Conservation (phyloP, 2,329 filamentous ascomycete species). For the Hirsutella thompsonii region DNA sequence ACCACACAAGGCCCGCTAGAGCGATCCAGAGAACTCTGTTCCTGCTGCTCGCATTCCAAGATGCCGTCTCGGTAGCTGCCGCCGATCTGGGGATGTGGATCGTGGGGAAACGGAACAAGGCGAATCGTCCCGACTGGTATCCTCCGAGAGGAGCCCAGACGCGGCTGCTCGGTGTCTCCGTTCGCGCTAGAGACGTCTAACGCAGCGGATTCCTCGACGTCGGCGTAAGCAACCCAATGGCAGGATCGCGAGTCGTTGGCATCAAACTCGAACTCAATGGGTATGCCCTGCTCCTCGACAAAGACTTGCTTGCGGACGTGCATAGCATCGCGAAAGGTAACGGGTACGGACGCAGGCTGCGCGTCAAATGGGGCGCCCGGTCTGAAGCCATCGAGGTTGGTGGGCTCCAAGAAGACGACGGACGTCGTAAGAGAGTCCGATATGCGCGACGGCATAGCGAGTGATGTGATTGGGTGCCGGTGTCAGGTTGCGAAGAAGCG, state of each 20-base stretch:
- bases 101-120: conserved; percentile 70
- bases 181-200: conserved; percentile 29
- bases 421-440: conserved; percentile 35
- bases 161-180: conserved; percentile 26
- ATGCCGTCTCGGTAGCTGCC: conserved; percentile 33
- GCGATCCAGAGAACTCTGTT: conserved; percentile 1
- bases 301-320: conserved; percentile 47
- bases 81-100: conserved; percentile 43
- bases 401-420: conserved; percentile 33
- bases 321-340: conserved; percentile 51
- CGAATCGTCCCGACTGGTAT: conserved; percentile 61
- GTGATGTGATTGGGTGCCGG: no score
- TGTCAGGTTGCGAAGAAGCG: no score
- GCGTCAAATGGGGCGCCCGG: conserved; percentile 21
- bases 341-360: conserved; percentile 34
- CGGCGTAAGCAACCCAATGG: conserved; percentile 81
- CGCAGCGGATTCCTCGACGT: conserved; percentile 34
- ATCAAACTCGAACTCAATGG: conserved; percentile 63
- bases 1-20: conserved; percentile 9
- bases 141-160: conserved; percentile 28
- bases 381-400: conserved; percentile 34
- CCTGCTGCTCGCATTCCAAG: conserved; percentile 15
- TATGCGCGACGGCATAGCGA: background rate
- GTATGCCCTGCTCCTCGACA: conserved; percentile 43
- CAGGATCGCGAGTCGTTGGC: conserved; percentile 65